A percentile compares a stretch with the other conserved stretches of the same genome.
Evolutionary conservation across 495 filamentous ascomycete species (phyloP).

Genomic region (Neurospora sp.): DNA sequence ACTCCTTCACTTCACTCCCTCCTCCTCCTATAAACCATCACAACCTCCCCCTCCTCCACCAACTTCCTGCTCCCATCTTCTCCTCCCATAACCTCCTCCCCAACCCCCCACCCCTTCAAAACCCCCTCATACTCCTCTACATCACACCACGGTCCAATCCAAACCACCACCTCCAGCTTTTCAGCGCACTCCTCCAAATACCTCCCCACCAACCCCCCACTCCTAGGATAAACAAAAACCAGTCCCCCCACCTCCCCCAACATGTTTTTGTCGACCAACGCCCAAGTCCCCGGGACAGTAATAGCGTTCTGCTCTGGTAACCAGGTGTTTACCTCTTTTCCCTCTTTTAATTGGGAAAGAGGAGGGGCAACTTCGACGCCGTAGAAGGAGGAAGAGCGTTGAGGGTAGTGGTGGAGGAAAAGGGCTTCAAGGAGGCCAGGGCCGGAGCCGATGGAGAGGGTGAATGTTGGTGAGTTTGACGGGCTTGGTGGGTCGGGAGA

Average conservation of each 20-base stretch:
- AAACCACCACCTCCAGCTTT: slow-evolving; percentile 9
- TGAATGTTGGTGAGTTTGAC: not conserved
- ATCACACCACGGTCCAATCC: slow-evolving; percentile 19
- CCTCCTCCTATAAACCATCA: slow-evolving; percentile 8
- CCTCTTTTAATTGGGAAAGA: not conserved
- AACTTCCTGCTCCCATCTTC: not conserved
- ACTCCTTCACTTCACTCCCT: not conserved
- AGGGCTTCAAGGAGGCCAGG: slow-evolving; percentile 19
- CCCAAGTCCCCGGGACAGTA: slow-evolving; percentile 11
- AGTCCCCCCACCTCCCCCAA: slow-evolving; percentile 1
- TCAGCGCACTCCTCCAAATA: slow-evolving; percentile 3
- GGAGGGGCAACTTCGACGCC: slow-evolving; percentile 11
- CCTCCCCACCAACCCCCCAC: slow-evolving; percentile 4
- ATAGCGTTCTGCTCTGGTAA: slow-evolving; percentile 7
- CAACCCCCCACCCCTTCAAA: slow-evolving; percentile 7
- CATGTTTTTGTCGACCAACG: not conserved
- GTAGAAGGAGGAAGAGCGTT: slow-evolving; percentile 3
- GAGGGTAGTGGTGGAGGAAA: slow-evolving; percentile 4
- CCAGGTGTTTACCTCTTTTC: slow-evolving; percentile 10
- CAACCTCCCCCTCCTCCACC: slow-evolving; percentile 12
- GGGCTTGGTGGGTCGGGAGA: not conserved
- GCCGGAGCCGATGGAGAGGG: slow-evolving; percentile 16
- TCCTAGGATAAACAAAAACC: slow-evolving; percentile 17
- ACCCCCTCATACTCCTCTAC: slow-evolving; percentile 4
- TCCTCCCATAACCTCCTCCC: not conserved